phyloP scores from a whole-genome alignment of 2,329 filamentous ascomycete genomes.

The Cladophialophora chaetospira region DNA sequence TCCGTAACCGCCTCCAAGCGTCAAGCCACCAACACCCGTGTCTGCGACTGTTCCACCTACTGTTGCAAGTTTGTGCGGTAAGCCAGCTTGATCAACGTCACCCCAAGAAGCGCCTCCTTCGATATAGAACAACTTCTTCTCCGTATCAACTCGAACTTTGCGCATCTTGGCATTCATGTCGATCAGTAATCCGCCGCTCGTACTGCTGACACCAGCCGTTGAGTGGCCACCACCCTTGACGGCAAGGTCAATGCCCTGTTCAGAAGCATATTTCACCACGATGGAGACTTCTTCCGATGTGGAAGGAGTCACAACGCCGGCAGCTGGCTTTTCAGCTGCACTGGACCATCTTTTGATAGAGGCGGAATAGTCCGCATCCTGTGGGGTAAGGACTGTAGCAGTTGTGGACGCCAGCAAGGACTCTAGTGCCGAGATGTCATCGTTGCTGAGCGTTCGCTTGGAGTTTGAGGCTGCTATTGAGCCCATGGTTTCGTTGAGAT shows the following conservation, averaged over 20 bases:
- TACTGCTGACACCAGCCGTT: constrained; percentile 54
- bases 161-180: constrained; percentile 55
- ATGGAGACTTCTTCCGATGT: constrained; percentile 46
- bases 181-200: constrained; percentile 57
- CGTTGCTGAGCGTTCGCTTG: constrained; percentile 19
- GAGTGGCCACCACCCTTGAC: constrained; percentile 61
- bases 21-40: constrained; percentile 63
- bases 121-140: constrained; percentile 49
- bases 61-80: constrained; percentile 56
- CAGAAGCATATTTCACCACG: constrained; percentile 48
- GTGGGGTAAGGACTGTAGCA: constrained; percentile 39
- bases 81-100: constrained; percentile 57
- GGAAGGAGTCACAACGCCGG: constrained; percentile 48
- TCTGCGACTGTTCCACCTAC: constrained; percentile 65
- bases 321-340: constrained; percentile 44
- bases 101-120: constrained; percentile 58
- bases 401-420: constrained; percentile 19
- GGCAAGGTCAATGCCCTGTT: constrained; percentile 52
- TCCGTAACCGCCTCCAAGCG: constrained; percentile 62
- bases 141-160: constrained; percentile 51
- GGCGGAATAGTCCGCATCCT: constrained; percentile 39
- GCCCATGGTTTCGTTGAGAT: constrained; percentile 26
- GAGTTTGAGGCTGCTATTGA: constrained; percentile 16
- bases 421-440: constrained; percentile 26
- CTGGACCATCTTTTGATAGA: constrained; percentile 44